Base-by-base conservation (phyloP, 306 rosid species). In the Vigna nakashimae region DNA sequence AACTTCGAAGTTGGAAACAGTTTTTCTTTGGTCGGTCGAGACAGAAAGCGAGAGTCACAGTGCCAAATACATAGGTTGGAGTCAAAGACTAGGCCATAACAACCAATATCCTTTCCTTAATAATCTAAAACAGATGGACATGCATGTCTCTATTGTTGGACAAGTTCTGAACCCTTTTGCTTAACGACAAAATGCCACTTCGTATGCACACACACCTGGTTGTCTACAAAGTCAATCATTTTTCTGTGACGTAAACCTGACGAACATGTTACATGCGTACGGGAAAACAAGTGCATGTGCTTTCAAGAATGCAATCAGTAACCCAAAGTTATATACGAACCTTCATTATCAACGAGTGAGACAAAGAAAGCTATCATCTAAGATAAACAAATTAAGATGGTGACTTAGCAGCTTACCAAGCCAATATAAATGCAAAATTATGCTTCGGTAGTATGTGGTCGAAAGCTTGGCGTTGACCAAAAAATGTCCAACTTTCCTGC, bases 21-120 rank as follows among this genome's bases (percentile, higher is more conserved):
- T 63, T 88, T 88, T 91, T 93, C 97, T 83, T 88, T 93, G 97
- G 98, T 82, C 96, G 97, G 98, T 91, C 72, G 93, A 87, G 82
- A 57, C 11, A 77, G 89, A 88, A 82, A 83, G 75, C 42, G 85
- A 90, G 13, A 60, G 78, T 51, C 68, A 7, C 57, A 51, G 4
- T 45, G 50, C 0, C 50, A 45, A 14, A 45, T 6, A 50, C 48
- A 69, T 12, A 5, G 4, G 55, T 70, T 24, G 34, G 62, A 75
- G 83, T 88, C 87, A 85, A 83, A 85, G 6, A 42, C 48, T 42
- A 42, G 12, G 75, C 70, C 48, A 58, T 52, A 24, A 36, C 17
- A 59, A 40, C 57, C 86, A 69, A 69, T 12, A 32, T 57, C 36
- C 64, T 59, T 28, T 53, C 46, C 59, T 16, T 73, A 62, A 64